Base-by-base conservation (phyloP, 192 early-diverging fungal genomes). In the Lobulomyces angularis region DNA sequence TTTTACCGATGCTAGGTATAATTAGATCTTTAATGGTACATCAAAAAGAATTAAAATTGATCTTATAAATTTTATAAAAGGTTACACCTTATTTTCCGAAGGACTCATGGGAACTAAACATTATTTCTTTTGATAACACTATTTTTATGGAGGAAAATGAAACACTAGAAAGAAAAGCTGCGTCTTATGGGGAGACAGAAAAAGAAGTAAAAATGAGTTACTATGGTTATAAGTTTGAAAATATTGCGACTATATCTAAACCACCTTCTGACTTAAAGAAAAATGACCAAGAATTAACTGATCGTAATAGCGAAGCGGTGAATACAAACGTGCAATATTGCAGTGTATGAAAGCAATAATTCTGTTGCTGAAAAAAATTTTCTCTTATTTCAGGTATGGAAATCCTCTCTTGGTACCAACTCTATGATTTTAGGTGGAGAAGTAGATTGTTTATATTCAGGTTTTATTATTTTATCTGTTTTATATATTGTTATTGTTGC, bases 221-320 rank as follows among this genome's bases (percentile, higher is more conserved):
- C 46, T 83, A 80, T 68, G 90, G 93, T 0, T 94, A 97, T 62
- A 72, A 70, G 43, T 94, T 93, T 51, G 93, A 97, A 54, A 69
- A 66, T 1, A 62, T 90, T 7, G 73, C 67, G 27, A 84, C 81
- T 0, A 40, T 85, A 7, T 57, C 62, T 20, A 66, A 58, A 11
- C 70, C 77, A 14, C 69, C 84, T 0, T 41, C 52, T 4, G 48
- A 55, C 17, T 25, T 70, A 5, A 36, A n/a, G 41, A 40, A 52
- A 46, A 48, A 62, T 41, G 59, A 68, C 32, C 56, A 56, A 2
- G 65, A 58, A 35, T 41, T 82, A 30, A 34, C 48, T 14, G 44
- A 43, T 1, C 46, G 80, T 16, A 35, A 65, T 1, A 37, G 22
- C 21, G 59, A 51, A 29, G 55, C 64, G 11, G 84, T 85, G 8